phyloP scores from a whole-genome alignment of 345 rosid species.

The Firmiana major region DNA sequence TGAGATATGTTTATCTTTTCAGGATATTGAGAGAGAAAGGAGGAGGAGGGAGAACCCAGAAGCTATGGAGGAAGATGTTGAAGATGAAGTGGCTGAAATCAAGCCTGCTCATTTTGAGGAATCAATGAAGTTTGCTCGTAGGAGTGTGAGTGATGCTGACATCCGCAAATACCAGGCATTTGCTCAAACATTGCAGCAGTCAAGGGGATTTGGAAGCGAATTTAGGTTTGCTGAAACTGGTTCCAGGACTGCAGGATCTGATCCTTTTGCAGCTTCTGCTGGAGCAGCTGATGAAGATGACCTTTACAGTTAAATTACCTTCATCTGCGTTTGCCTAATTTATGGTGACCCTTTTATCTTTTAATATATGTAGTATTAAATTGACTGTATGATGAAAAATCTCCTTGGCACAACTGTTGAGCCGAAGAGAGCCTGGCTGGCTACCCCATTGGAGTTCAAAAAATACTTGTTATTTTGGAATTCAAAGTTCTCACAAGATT shows the following conservation, averaged over 20 bases:
- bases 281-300: constrained; percentile 77
- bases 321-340: neutral
- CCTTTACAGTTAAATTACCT: constrained; percentile 62
- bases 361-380: neutral
- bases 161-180: constrained; percentile 95
- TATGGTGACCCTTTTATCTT: neutral
- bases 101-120: constrained; percentile 15
- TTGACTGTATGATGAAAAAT: neutral
- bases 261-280: constrained; percentile 72
- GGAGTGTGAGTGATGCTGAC: constrained; percentile 30
- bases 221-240: constrained; percentile 66
- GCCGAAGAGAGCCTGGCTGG: neutral
- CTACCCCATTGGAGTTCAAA: neutral
- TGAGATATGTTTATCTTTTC: neutral
- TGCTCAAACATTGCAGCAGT: constrained; percentile 93
- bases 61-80: constrained; percentile 91
- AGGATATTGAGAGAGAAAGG: constrained; percentile 93
- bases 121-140: constrained; percentile 8
- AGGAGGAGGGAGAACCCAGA: constrained; percentile 78
- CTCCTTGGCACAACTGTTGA: neutral
- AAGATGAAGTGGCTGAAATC: constrained; percentile 30
- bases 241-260: constrained; percentile 39
- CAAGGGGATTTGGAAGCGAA: constrained; percentile 82
- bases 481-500: neutral
- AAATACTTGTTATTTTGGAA: neutral